These are phyloP conservation scores for Aspergillus fumigatus DNA, from an alignment of 2,329 filamentous ascomycete species.

Conservation along the genomic window DNA sequence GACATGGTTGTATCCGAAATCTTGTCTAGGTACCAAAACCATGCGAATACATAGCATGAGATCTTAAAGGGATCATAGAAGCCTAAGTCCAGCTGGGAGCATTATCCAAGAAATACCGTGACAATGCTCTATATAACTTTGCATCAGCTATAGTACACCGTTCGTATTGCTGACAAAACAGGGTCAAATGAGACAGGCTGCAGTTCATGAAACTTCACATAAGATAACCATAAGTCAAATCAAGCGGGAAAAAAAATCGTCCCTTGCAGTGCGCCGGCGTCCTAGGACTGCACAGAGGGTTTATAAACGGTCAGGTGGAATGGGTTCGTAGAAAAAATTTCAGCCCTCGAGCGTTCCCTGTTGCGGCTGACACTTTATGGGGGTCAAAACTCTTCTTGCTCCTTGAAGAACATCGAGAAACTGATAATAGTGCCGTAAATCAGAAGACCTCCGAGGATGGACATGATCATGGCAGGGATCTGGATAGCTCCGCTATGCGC, in stretches of 20 bases:
- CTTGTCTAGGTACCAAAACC: not conserved
- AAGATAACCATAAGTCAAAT: conserved; percentile 19
- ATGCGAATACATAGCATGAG: not conserved
- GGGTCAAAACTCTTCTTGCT: conserved; percentile 84
- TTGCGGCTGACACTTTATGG: not conserved
- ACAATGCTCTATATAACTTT: conserved; percentile 15
- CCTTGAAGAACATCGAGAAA: conserved; percentile 97
- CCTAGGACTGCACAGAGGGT: not conserved
- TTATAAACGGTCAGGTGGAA: not conserved
- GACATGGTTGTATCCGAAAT: not conserved
- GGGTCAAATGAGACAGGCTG: conserved; percentile 4
- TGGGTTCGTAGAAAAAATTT: not conserved
- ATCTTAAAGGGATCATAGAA: not conserved
- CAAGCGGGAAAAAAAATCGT: conserved; percentile 6
- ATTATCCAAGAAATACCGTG: not conserved
- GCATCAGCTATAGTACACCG: conserved; percentile 18
- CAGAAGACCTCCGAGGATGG: conserved; percentile 80
- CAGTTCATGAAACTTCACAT: conserved; percentile 16
- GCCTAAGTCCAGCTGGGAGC: not conserved
- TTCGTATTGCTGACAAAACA: conserved; percentile 10
- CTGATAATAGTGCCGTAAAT: conserved; percentile 98
- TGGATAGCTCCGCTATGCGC: conserved; percentile 82
- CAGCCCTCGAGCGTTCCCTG: not conserved
- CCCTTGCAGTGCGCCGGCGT: not conserved
- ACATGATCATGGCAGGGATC: conserved; percentile 88